phyloP scores from a whole-genome alignment of 805 yeast species.

The Peterozyma toletana region DNA sequence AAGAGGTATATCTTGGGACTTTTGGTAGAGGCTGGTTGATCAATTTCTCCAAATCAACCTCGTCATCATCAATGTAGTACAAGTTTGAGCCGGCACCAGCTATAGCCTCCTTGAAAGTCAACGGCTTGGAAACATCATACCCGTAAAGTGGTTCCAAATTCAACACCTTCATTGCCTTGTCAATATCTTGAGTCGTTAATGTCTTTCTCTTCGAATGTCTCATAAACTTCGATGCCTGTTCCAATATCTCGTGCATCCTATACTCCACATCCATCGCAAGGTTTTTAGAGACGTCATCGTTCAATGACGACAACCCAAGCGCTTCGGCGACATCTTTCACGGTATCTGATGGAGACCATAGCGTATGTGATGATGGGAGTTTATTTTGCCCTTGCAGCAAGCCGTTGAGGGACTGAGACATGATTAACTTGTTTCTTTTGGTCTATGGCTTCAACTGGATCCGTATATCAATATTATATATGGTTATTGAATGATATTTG shows the following conservation, averaged over 20 bases:
- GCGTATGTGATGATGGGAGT: conserved; percentile 72
- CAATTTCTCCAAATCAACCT: conserved; percentile 87
- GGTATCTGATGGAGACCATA: conserved; percentile 97
- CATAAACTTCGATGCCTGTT: conserved; percentile 94
- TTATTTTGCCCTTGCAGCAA: conserved; percentile 14
- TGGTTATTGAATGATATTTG: too few species aligned
- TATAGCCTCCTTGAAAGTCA: conserved; percentile 79
- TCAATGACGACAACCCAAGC: conserved; percentile 67
- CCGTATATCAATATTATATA: too few species aligned
- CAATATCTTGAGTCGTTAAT: conserved; percentile 74
- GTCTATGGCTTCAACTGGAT: too few species aligned
- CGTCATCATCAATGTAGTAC: conserved; percentile 87
- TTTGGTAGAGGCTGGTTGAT: conserved; percentile 92
- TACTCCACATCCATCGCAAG: conserved; percentile 99
- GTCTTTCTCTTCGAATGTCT: conserved; percentile 84
- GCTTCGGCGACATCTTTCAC: conserved; percentile 94
- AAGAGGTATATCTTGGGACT: conserved; percentile 87
- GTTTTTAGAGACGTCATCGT: conserved; percentile 90
- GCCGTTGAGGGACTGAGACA: too few species aligned
- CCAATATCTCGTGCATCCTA: conserved; percentile 89
- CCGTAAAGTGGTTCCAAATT: conserved; percentile 95
- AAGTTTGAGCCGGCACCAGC: conserved; percentile 90
- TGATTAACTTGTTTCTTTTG: too few species aligned
- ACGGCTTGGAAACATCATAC: conserved; percentile 63
- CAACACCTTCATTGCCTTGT: conserved; percentile 72